phyloP scores from a whole-genome alignment of 2,329 filamentous ascomycete species.

The Colletotrichum sp. region DNA sequence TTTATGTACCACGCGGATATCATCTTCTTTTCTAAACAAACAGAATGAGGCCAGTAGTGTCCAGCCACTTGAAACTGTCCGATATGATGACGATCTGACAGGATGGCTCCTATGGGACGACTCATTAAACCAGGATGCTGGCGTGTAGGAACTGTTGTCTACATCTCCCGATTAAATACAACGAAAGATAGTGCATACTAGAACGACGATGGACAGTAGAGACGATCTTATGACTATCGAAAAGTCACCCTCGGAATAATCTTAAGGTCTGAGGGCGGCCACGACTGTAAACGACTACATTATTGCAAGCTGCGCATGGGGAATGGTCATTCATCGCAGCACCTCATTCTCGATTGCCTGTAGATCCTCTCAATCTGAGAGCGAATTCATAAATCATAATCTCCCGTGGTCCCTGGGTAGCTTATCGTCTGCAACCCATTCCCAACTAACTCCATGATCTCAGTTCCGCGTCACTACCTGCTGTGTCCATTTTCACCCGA shows the following conservation, averaged over 20 bases:
- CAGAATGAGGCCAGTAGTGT: neutral
- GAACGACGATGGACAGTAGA: neutral
- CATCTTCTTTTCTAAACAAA: neutral
- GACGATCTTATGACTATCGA: neutral
- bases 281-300: rapidly evolving
- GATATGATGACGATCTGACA: neutral
- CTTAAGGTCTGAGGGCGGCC: neutral
- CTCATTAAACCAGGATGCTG: neutral
- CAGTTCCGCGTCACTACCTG: too few relatives aligned
- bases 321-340: neutral
- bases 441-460: neutral
- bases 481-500: neutral
- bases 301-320: neutral
- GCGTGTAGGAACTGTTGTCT: neutral
- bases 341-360: neutral
- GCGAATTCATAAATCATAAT: rapidly evolving
- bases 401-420: neutral
- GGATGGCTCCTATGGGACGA: neutral
- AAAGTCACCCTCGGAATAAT: neutral
- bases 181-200: rapidly evolving
- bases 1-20: neutral
- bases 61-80: too few relatives aligned
- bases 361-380: neutral
- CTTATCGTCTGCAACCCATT: neutral
- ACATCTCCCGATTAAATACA: neutral